phyloP scores from a whole-genome alignment of 2,329 filamentous ascomycete genomes.

The Botryotinia globosa region DNA sequence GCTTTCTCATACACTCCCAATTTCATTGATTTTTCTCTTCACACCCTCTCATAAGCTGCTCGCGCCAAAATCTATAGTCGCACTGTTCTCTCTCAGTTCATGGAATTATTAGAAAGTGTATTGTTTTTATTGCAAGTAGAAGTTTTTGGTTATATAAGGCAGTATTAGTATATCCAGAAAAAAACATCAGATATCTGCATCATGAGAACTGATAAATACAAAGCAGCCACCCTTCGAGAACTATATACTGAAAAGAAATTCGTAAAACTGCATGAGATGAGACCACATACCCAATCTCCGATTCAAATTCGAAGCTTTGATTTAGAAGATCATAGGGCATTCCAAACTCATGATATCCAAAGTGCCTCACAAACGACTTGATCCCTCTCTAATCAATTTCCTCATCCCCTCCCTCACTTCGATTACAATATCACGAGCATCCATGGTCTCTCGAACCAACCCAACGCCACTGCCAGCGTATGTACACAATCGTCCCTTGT shows the following conservation, averaged over 20 bases:
- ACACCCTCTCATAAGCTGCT: not conserved
- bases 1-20: not conserved
- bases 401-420: slow-evolving; percentile 14
- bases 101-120: not conserved
- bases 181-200: not conserved
- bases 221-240: not conserved
- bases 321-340: not conserved
- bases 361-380: slow-evolving; percentile 13
- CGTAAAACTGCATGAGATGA: not conserved
- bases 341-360: not conserved
- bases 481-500: slow-evolving; percentile 53
- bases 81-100: not conserved
- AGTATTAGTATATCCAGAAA: not conserved
- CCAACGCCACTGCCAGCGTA: slow-evolving; percentile 63
- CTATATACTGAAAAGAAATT: not conserved
- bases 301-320: not conserved
- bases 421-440: slow-evolving; percentile 51
- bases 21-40: not conserved
- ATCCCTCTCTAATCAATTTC: slow-evolving; percentile 9
- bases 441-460: slow-evolving; percentile 49
- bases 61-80: not conserved
- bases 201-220: not conserved
- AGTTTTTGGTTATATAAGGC: not conserved
- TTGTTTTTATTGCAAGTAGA: not conserved
- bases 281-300: not conserved